Evolutionary conservation across 352 stramenopile species (phyloP), one percentile per base, ranked within the genome.

Genomic region (Nothophytophthora sp.): DNA sequence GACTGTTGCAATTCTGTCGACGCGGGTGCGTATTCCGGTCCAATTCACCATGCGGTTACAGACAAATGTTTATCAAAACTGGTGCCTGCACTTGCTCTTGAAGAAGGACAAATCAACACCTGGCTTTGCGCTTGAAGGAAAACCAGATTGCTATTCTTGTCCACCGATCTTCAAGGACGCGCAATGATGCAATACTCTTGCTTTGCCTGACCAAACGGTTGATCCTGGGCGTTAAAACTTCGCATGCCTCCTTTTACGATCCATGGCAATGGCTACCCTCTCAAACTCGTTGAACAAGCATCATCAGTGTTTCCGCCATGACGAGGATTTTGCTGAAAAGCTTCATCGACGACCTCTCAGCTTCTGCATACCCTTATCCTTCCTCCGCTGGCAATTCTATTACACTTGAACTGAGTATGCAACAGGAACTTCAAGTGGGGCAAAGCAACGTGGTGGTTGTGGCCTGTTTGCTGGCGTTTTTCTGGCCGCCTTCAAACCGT

Each of bases 401-500:
- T 20, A 29, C 22, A 43, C 42, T 60, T 45, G 35, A 24, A 40
- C 43, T 44, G 54, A 49, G 43, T 55, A 60, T 60, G 28, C 1
- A 12, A 8, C 12, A 35, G 24, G n/a, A n/a, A 13, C n/a, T 44
- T 61, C 52, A 61, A 61, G 44, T 50, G 42, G 43, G n/a, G 37
- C 25, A 59, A 47, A 59, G 50, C 9, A 30, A 60, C 20, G 50
- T 27, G n/a, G n/a, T n/a, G n/a, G n/a, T n/a, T n/a, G n/a, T n/a
- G n/a, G n/a, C n/a, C n/a, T n/a, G n/a, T n/a, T n/a, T n/a, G n/a
- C n/a, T n/a, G n/a, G n/a, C n/a, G n/a, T n/a, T n/a, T n/a, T n/a
- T n/a, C n/a, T n/a, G n/a, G n/a, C n/a, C n/a, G n/a, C n/a, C n/a
- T 44, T 23, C 25, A 27, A 24, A 24, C 25, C 28, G 25, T 55